Evolutionary conservation across 2,329 filamentous ascomycete species (phyloP), one percentile per base, ranked within the genome.

Genomic region (Aspergillus sp.): DNA sequence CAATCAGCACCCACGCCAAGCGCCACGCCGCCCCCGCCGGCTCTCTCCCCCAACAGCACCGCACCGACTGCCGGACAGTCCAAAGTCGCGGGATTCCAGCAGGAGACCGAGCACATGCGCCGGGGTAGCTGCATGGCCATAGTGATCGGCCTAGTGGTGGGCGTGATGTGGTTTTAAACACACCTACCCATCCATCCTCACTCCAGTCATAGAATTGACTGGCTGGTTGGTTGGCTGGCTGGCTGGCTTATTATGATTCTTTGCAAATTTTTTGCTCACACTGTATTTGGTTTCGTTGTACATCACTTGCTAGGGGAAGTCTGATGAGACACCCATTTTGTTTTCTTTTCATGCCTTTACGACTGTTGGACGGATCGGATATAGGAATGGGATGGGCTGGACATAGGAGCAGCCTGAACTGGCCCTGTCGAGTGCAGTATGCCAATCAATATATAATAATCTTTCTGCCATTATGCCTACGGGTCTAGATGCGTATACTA

Each of bases 101-200:
- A 61, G 50, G 65, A 69, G 41, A 65, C 74, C 5, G 64, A 67
- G 28, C 65, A 73, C 30, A 64, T 72, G 47, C 71, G 69, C 38
- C 41, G 53, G 41, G 73, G 73, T 13, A 76, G 74, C 59, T 75
- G 71, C 25, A 76, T 76, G 74, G 74, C 74, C 30, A 70, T 76
- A 47, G 72, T 76, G 28, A 72, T 76, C 19, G 72, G 72, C 28
- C 60, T 76, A 32, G 71, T 76, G 6, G 73, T 61, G 4, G 74
- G 74, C n/a, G 73, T 76, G 19, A 71, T 75, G 63, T 76, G 74
- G 74, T 76, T 76, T 56, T 76, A 55, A 2, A 28, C 19, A 5
- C 3, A n/a, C 3, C 25, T 12, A 36, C 4, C 32, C 12, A 13
- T 13, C 32, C 12, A 15, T 32, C 30, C 30, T 32, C 32, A 13